Evolutionary conservation across 371 early-diverging fungal species (phyloP).

Genomic region (Circinella umbellata): DNA sequence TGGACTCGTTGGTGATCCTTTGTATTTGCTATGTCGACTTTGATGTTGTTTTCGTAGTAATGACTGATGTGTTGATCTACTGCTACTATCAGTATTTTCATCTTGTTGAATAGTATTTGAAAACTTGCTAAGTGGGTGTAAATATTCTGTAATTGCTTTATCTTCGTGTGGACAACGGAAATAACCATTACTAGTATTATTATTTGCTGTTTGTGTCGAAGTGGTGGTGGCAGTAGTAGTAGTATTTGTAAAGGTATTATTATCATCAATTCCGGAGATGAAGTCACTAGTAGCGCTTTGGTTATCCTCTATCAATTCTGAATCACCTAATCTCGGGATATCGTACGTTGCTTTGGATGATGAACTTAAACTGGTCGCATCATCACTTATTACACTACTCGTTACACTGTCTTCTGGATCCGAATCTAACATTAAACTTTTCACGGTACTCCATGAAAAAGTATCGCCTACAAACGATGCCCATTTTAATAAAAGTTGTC

Average conservation of each 20-base stretch:
- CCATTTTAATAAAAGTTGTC: constrained; percentile 43
- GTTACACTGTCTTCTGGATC: constrained; percentile 35
- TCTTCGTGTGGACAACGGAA: neutral
- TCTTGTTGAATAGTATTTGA: constrained; percentile 2
- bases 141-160: neutral
- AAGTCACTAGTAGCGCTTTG: too few relatives aligned
- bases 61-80: neutral
- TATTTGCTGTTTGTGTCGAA: neutral
- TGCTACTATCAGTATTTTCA: neutral
- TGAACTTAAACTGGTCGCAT: neutral
- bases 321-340: neutral
- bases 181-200: neutral
- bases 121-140: constrained; percentile 7
- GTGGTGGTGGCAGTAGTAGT: too few relatives aligned
- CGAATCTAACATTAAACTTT: constrained; percentile 39
- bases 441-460: constrained; percentile 51
- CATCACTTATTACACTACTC: neutral
- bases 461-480: constrained; percentile 50
- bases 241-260: too few relatives aligned
- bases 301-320: neutral
- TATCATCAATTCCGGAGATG: too few relatives aligned
- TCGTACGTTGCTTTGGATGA: neutral
- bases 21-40: neutral
- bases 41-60: neutral
- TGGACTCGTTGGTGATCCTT: neutral